Conservation (phyloP, 106 monocot genomes). For the Triglochin maritima region DNA sequence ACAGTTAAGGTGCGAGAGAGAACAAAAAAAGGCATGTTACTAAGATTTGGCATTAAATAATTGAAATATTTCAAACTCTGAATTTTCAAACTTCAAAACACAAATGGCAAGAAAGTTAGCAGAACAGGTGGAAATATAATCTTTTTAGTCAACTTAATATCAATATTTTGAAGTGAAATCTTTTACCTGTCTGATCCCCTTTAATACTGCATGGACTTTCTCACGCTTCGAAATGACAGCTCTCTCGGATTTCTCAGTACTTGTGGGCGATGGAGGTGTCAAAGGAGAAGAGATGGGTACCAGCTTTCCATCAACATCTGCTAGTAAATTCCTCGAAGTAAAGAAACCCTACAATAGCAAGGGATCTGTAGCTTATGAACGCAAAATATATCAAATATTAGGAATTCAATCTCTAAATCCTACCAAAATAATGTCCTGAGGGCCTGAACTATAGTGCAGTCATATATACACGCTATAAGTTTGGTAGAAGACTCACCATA, state of each 20-base stretch:
- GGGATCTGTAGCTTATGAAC: neutral
- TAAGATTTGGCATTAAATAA: neutral
- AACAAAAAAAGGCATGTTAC: no score
- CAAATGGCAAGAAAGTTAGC: neutral
- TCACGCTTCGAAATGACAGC: slow-evolving; percentile 11
- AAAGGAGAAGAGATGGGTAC: slow-evolving; percentile 22
- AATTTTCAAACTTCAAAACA: neutral
- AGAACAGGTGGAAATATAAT: neutral
- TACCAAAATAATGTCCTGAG: neutral
- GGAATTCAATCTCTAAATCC: neutral
- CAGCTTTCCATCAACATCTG: slow-evolving; percentile 11
- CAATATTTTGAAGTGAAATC: no score
- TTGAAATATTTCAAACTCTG: neutral
- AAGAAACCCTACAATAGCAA: slow-evolving; percentile 13
- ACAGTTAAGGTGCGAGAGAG: no score
- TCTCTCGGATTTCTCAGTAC: slow-evolving; percentile 4
- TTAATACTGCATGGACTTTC: slow-evolving; percentile 23
- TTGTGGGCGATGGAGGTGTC: slow-evolving; percentile 7
- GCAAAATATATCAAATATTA: neutral
- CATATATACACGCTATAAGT: neutral
- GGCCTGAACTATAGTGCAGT: neutral
- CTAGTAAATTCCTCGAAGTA: slow-evolving; percentile 9
- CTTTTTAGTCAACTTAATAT: no score
- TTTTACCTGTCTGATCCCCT: slow-evolving; percentile 24
- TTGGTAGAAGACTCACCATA: neutral